phyloP scores from a whole-genome alignment of 805 yeast genomes.

The Lipomyces spencermartinsiae region DNA sequence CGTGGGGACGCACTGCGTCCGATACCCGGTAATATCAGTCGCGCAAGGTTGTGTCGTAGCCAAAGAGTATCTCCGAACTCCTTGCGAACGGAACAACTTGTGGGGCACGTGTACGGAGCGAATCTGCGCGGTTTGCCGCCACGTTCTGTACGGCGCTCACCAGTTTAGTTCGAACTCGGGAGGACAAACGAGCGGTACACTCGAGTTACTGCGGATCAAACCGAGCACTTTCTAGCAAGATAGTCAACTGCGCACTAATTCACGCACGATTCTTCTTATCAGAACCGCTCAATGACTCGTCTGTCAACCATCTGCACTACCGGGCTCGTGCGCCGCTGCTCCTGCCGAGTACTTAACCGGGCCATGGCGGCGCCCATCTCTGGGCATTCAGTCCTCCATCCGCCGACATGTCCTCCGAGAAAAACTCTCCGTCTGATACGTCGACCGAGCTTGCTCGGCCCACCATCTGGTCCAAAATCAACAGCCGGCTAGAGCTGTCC shows the following conservation, averaged over 20 bases:
- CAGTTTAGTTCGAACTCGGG: neutral
- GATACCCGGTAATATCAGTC: neutral
- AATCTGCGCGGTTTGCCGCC: neutral
- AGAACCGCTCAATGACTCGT: conserved; percentile 52
- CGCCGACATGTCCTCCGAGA: neutral
- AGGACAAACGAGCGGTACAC: too few relatives aligned
- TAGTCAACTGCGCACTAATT: too few relatives aligned
- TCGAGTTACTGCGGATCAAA: too few relatives aligned
- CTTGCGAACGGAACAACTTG: neutral
- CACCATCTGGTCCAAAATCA: conserved; percentile 2
- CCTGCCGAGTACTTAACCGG: conserved; percentile 56
- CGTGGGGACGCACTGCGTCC: neutral
- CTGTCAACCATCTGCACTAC: conserved; percentile 79
- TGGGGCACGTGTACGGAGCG: neutral
- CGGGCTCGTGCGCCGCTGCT: conserved; percentile 69
- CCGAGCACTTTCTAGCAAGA: too few relatives aligned
- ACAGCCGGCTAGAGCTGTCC: neutral
- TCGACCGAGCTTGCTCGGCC: conserved; percentile 3
- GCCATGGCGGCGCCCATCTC: conserved; percentile 48
- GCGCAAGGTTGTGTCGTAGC: neutral
- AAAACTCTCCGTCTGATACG: neutral
- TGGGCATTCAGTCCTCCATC: neutral
- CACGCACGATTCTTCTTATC: conserved; percentile 52
- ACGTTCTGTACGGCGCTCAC: neutral
- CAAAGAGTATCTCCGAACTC: neutral